Base-by-base conservation (phyloP, 495 filamentous ascomycete genomes). In the Penicillium ochrochloron region DNA sequence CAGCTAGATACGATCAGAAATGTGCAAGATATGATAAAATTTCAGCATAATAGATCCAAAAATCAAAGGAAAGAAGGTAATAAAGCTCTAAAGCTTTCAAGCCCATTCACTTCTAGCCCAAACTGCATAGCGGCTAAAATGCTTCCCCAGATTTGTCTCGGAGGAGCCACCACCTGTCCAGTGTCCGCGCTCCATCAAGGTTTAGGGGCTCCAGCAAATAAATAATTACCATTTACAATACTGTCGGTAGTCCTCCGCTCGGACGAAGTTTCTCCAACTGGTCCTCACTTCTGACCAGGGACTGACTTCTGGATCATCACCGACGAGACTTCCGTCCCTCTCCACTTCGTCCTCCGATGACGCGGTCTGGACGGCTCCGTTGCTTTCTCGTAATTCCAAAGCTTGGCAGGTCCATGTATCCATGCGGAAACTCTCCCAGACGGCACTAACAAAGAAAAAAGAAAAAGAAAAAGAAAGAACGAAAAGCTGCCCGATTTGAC, bases 331-430 rank as follows among this genome's bases (percentile, higher is more conserved):
- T 27, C 55, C n/a, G 23, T 12, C 57, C 4, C 23, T 35, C 42
- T 60, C 58, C 58, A 35, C 58, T 51, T 37, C 7, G 59, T 51
- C 25, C 48, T n/a, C 52, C 37, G 65, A 67, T 67, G 65, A 64
- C 65, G 65, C 65, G 65, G 65, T 60, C 65, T 54, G 25, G 27
- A 60, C 39, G 46, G 54, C 23, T 25, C 42, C 37, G 62, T 50
- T 55, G 23, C 35, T 9, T 31, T 37, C 52, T 55, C 52, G 27
- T 52, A 48, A n/a, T n/a, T 21, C 2, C 4, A 48, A 62, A 34
- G 55, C 64, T 66, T 66, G 64, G 64, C 64, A 34, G 3, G 1
- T 52, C 48, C 48, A 31, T 33, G 7, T 33, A 10, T 58, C 42
- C 25, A 19, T n/a, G 10, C 52, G 52, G 29, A 31, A 34, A 23